Base-by-base conservation (phyloP, 495 filamentous ascomycete genomes). In the Daldinia bambusicola region DNA sequence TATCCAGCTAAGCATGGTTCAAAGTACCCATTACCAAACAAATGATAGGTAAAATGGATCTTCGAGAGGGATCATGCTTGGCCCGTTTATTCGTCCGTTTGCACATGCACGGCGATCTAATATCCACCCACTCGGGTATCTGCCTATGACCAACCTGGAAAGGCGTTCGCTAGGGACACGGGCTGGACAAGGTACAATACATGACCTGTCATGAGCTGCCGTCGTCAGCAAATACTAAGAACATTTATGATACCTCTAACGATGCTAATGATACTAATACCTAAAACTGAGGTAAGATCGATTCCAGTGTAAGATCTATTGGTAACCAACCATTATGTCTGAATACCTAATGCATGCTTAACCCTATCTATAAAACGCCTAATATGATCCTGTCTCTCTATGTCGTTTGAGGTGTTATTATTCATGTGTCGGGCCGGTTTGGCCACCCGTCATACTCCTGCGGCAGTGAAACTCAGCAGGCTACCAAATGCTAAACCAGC, bases 401-500 rank as follows among this genome's bases (percentile, higher is more conserved):
- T 55, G 16, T 36, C 52, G 18, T 48, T 48, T 48, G 43, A 20
- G 43, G 43, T 22, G 43, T 13, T 48, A 48, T 48, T 22, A 48
- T 48, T 48, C 43, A 20, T 22, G 26, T 26, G 26, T 26, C 3
- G 1, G 26, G 26, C 26, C 26, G 26, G 18, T 22, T 48, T 48
- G 7, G 34, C 31, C 36, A n/a, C 38, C 38, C 26, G 20, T 78
- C 63, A 85, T 55, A 84, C 72, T 8, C 84, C 84, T 22, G 88
- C 85, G 70, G 86, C 89, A 30, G 88, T 80, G 79, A 98, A 99
- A 78, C 95, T 98, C 79, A 94, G 77, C 74, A 98, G 80, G 83
- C 94, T 98, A 13, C 95, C 95, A 48, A 86, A 87, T 4, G 92
- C 87, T 80, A 98, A 78, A 1, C 95, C 95, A 22, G 84, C 90